Evolutionary conservation across 371 early-diverging fungal species (phyloP).

Genomic region (Synchytrium microbalum): DNA sequence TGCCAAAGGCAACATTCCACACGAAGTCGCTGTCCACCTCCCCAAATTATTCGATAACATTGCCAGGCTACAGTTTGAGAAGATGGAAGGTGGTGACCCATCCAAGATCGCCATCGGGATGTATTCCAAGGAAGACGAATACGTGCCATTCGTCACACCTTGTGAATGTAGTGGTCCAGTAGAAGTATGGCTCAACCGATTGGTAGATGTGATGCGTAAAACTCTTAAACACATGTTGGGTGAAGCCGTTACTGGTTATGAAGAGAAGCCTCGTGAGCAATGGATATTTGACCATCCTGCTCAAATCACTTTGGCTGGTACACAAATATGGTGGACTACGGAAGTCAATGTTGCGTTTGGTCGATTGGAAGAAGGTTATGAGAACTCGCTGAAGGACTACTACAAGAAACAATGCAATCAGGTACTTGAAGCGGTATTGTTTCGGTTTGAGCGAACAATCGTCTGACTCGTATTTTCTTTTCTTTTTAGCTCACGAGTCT

Average conservation of each 20-base stretch:
- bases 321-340: conserved; percentile 59
- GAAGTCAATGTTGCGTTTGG: conserved; percentile 56
- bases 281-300: conserved; percentile 60
- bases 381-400: conserved; percentile 57
- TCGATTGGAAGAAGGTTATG: conserved; percentile 55
- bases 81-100: conserved; percentile 31
- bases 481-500: conserved; percentile 34
- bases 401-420: conserved; percentile 59
- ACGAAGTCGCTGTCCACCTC: conserved; percentile 46
- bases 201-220: conserved; percentile 44
- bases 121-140: conserved; percentile 52
- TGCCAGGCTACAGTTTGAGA: conserved; percentile 44
- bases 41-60: conserved; percentile 53
- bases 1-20: conserved; percentile 54
- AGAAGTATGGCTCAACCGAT: conserved; percentile 53
- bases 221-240: conserved; percentile 41
- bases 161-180: conserved; percentile 54
- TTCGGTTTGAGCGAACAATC: too few species aligned
- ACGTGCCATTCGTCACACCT: conserved; percentile 40
- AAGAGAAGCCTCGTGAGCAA: conserved; percentile 60
- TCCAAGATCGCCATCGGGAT: conserved; percentile 55
- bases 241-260: conserved; percentile 49
- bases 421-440: too few species aligned
- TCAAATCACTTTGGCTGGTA: conserved; percentile 53
- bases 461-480: too few species aligned